These are phyloP conservation scores for Pythium vanterpoolii DNA, from an alignment of 352 stramenopile genomes.

Conservation along the genomic window DNA sequence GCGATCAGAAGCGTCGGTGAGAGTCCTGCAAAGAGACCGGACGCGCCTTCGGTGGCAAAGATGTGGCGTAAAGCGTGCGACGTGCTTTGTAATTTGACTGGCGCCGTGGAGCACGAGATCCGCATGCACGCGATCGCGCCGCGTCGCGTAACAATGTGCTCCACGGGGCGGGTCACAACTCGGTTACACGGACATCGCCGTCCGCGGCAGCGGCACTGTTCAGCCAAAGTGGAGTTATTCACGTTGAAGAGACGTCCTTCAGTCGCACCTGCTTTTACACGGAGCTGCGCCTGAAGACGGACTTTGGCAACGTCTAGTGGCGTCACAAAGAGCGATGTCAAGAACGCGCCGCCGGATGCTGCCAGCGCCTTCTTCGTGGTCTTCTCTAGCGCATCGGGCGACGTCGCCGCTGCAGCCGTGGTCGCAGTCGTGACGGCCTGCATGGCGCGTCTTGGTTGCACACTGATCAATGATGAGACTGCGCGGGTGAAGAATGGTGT, in stretches of 20 bases:
- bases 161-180: constrained; percentile 43
- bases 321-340: constrained; percentile 84
- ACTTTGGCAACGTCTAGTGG: constrained; percentile 83
- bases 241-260: not conserved
- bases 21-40: constrained; percentile 86
- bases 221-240: not conserved
- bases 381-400: constrained; percentile 23
- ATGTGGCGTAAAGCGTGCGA: constrained; percentile 74
- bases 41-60: constrained; percentile 70
- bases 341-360: constrained; percentile 58
- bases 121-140: constrained; percentile 35
- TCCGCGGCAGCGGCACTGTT: constrained; percentile 44
- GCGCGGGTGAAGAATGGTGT: constrained; percentile 5
- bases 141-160: constrained; percentile 31
- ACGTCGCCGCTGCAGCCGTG: not conserved
- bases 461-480: not conserved
- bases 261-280: constrained; percentile 6
- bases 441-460: not conserved
- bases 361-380: constrained; percentile 70
- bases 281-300: constrained; percentile 72
- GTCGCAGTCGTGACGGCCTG: not conserved
- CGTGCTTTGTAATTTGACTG: constrained; percentile 43
- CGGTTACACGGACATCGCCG: constrained; percentile 53
- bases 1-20: constrained; percentile 91
- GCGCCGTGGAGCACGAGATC: constrained; percentile 34